Base-by-base conservation (phyloP, 1,139 yeast genomes). In the Taphrina deformans region DNA sequence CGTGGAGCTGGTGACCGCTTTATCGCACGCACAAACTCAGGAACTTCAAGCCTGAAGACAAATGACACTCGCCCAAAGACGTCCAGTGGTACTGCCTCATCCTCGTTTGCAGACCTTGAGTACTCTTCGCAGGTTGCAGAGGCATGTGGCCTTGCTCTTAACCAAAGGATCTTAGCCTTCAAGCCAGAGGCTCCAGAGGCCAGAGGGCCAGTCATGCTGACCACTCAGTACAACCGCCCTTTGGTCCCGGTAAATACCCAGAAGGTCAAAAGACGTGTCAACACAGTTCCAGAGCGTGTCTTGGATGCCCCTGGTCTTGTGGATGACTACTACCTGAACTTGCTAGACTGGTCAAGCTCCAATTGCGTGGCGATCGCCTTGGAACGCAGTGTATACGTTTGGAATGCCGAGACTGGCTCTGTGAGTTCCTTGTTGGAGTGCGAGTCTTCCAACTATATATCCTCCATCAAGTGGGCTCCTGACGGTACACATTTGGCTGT, bases 251-350 rank as follows among this genome's bases (percentile, higher is more conserved):
- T 78, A 46, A 52, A 52, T 41, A 33, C 65, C 3, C 44, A 52
- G 2, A 79, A 82, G 65, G 85, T 86, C 0, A 80, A 79, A 29
- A 74, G 96, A 70, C 88, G 87, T 71, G 83, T 93, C 52, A 91
- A 96, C 14, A 85, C 90, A 0, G 90, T 91, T 16, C 98, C 99
- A 0, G 97, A 90, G 71, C 82, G 96, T 70, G 96, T 93, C 1
- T 80, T 93, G 56, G 99, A 93, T 77, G 99, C 99, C 0, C 99
- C 99, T 0, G 97, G 97, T 0, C 81, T 92, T 66, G 83, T 88
- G 41, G 97, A 93, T 75, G 99, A 93, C 77, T 95, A 91, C 75
- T 93, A 93, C 75, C 81, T 92, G 65, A 92, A 91, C 74, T 79
- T 93, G 63, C 77, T 93, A 67, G 86, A 93, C 68, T 93, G 99